Evolutionary conservation across 768 basidiomycete genomes (phyloP), one percentile per base, ranked within the genome.

Genomic region (Crucibulum laeve): DNA sequence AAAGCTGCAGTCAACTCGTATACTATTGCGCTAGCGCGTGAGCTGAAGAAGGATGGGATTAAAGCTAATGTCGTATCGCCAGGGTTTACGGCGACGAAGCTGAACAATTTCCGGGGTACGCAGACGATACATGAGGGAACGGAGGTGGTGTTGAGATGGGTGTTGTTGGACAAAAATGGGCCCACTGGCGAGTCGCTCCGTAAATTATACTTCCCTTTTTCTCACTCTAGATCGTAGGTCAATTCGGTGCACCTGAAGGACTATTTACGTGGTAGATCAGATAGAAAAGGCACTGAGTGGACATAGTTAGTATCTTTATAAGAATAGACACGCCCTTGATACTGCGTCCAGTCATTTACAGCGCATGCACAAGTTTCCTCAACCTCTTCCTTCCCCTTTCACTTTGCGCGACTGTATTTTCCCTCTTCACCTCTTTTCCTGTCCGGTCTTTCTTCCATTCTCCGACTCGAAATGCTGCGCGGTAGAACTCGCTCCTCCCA

Each of bases 71-170:
- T 30, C 28, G 8, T 7, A 7, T 30, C 28, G n/a, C 28, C 28
- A 7, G n/a, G 7, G 28, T 30, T 7, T 30, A 30, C 28, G n/a
- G 28, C 28, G 28, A 30, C 28, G 28, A 30, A 30, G n/a, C n/a
- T 42, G 52, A 75, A 73, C 49, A 51, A 42, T 38, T 69, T 63
- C 45, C 38, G 56, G 3, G 70, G 67, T 8, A 69, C 70, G 4
- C 71, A 72, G 59, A 61, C 55, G 21, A 28, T 59, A 0, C 49
- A 49, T 45, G 60, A 64, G 34, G 65, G 65, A 10, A 70, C 71
- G 1, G 55, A 61, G 45, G 43, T 51, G 25, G 33, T 74, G 23
- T 37, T 68, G n/a, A 64, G 68, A 13, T 71, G 68, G 63, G 59
- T 61, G 3, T 49, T 71, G 36, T 40, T 73, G 22, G 65, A 63